Conservation (phyloP, 148 eudicot genomes). For the Euryodendron excelsum region DNA sequence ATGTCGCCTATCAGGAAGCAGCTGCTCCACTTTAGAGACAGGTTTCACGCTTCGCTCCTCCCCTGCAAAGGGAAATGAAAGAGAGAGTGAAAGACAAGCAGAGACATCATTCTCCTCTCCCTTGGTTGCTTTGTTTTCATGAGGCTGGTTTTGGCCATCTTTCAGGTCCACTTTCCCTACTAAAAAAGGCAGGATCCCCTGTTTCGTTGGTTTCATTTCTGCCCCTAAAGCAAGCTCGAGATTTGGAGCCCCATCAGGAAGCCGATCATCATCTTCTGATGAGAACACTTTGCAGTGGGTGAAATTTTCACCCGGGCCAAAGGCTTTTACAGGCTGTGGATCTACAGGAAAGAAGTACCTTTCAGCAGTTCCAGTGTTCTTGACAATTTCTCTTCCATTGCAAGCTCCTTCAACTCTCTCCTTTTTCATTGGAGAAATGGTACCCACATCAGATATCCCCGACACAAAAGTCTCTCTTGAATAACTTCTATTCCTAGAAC, state of each 20-base stretch:
- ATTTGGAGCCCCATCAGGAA: constrained; percentile 29
- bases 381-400: too few species aligned
- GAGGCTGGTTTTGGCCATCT: constrained; percentile 15
- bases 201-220: constrained; percentile 40
- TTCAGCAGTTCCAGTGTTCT: not conserved
- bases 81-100: constrained; percentile 81
- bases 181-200: constrained; percentile 32
- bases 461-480: not conserved
- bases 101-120: constrained; percentile 37
- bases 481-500: not conserved
- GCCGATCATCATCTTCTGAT: not conserved
- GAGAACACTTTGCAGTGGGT: not conserved
- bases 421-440: too few species aligned
- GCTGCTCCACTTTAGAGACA: constrained; percentile 21
- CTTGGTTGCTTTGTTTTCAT: constrained; percentile 25
- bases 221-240: constrained; percentile 79
- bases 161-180: constrained; percentile 36
- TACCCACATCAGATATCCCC: too few species aligned
- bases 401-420: too few species aligned
- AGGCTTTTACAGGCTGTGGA: not conserved
- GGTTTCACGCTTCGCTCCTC: constrained; percentile 32
- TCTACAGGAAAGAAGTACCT: not conserved
- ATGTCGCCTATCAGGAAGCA: constrained; percentile 32
- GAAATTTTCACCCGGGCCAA: not conserved
- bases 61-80: constrained; percentile 63